These are phyloP conservation scores for Cercospora sp. DNA, from an alignment of 2,329 filamentous ascomycete genomes.

Conservation along the genomic window DNA sequence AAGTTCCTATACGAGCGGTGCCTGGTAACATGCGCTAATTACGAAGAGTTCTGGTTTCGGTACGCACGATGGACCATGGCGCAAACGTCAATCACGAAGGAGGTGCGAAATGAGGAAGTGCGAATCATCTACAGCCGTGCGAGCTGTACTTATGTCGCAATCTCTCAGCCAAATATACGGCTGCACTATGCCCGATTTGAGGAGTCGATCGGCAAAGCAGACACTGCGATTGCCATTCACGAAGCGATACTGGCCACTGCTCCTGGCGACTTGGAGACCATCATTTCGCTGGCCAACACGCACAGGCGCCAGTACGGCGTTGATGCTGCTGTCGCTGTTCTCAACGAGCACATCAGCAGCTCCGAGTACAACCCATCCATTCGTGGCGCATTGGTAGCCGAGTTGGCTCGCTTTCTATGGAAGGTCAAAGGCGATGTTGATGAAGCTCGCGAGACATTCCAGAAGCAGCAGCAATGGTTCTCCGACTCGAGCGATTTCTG, in stretches of 20 bases:
- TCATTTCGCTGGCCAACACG: slow-evolving; percentile 83
- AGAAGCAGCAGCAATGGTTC: slow-evolving; percentile 80
- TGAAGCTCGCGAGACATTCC: slow-evolving; percentile 80
- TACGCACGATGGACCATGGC: slow-evolving; percentile 92
- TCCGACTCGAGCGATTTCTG: slow-evolving; percentile 85
- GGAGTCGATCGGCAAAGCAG: slow-evolving; percentile 74
- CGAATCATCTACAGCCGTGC: slow-evolving; percentile 90
- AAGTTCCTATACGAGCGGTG: slow-evolving; percentile 92
- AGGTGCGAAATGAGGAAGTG: slow-evolving; percentile 77
- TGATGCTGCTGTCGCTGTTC: slow-evolving; percentile 79
- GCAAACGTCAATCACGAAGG: slow-evolving; percentile 78
- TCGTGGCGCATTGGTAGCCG: slow-evolving; percentile 82
- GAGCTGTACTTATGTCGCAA: slow-evolving; percentile 79
- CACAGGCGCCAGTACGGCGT: slow-evolving; percentile 80
- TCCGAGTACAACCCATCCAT: slow-evolving; percentile 59
- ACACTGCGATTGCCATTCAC: slow-evolving; percentile 82
- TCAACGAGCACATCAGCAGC: slow-evolving; percentile 70
- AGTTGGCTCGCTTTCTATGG: slow-evolving; percentile 86
- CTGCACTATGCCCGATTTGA: slow-evolving; percentile 95
- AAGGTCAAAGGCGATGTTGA: slow-evolving; percentile 74
- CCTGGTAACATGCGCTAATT: slow-evolving; percentile 86
- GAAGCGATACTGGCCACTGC: slow-evolving; percentile 72
- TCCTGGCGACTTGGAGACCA: slow-evolving; percentile 82
- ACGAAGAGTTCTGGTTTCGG: slow-evolving; percentile 98
- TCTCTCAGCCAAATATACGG: slow-evolving; percentile 78